Percentiles rank a stretch among this genome's conserved stretches.
These are phyloP conservation scores for Boletus pseudo-olivaceus DNA, from an alignment of 768 basidiomycete genomes.

Conservation along the genomic window DNA sequence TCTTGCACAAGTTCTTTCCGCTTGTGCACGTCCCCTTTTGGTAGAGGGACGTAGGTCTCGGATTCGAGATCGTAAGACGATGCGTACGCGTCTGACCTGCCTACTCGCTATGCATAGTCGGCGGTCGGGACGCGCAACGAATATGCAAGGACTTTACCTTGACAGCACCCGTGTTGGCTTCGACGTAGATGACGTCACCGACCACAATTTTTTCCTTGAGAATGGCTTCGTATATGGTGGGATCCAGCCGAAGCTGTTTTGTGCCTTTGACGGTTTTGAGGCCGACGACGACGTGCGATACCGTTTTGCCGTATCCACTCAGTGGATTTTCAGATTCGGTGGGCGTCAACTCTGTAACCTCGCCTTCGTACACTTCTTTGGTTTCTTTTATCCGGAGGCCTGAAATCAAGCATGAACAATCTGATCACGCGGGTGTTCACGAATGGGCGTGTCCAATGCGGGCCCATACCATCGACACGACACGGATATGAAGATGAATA, in stretches of 20 bases:
- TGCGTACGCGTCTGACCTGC: conserved; percentile 95
- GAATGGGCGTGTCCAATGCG: background rate
- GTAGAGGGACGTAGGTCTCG: conserved; percentile 96
- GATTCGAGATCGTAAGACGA: conserved; percentile 97
- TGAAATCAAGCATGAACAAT: background rate
- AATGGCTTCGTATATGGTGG: conserved; percentile 94
- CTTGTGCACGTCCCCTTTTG: conserved; percentile 96
- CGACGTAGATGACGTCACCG: conserved; percentile 96
- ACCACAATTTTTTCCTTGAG: conserved; percentile 96
- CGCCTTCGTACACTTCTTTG: conserved; percentile 98
- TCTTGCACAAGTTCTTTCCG: conserved; percentile 94
- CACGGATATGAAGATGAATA: background rate
- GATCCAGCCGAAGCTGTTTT: conserved; percentile 91
- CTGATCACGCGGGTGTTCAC: background rate
- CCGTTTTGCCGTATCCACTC: conserved; percentile 96
- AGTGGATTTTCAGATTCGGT: conserved; percentile 96
- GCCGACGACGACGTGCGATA: conserved; percentile 95
- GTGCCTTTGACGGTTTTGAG: conserved; percentile 92
- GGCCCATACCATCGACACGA: too few relatives aligned
- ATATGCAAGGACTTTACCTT: conserved; percentile 53
- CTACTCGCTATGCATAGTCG: conserved; percentile 67
- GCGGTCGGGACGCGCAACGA: background rate
- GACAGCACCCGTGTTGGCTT: conserved; percentile 90
- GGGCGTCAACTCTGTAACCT: conserved; percentile 95
- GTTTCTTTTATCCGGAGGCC: conserved; percentile 98